These are phyloP conservation scores for Aegilops bicornis DNA, from an alignment of 176 grass and related monocot genomes.

Conservation along the genomic window DNA sequence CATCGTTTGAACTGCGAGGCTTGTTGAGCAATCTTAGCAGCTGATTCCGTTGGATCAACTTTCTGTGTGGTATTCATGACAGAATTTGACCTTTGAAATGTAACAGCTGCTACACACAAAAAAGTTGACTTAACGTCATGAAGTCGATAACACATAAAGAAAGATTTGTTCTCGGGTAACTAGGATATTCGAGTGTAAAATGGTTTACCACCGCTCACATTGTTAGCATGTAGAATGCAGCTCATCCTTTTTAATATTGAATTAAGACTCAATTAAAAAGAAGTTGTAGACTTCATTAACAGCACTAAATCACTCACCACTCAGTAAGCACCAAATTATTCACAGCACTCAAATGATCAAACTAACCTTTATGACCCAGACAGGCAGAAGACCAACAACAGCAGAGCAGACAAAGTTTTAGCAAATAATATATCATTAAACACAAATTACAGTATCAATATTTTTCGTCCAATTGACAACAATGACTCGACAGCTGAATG, in stretches of 20 bases:
- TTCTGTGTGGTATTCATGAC: slow-evolving; percentile 46
- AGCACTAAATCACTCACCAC: not conserved
- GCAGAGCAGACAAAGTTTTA: not conserved
- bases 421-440: not conserved
- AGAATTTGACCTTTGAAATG: not conserved
- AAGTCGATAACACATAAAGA: not conserved
- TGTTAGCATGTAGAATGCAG: not conserved
- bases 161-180: not conserved
- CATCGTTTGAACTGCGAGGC: slow-evolving; percentile 75
- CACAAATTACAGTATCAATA: not conserved
- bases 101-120: not conserved
- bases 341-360: not conserved
- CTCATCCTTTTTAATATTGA: not conserved
- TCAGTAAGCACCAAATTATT: not conserved
- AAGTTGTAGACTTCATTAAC: not conserved
- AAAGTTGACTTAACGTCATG: not conserved
- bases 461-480: not conserved
- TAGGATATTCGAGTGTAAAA: not conserved
- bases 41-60: slow-evolving; percentile 24
- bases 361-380: not conserved
- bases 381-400: not conserved
- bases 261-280: not conserved
- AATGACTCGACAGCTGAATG: not conserved
- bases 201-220: not conserved
- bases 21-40: slow-evolving; percentile 41